These are phyloP conservation scores for Colletotrichum musicola DNA, from an alignment of 2,329 filamentous ascomycete genomes.

Conservation along the genomic window DNA sequence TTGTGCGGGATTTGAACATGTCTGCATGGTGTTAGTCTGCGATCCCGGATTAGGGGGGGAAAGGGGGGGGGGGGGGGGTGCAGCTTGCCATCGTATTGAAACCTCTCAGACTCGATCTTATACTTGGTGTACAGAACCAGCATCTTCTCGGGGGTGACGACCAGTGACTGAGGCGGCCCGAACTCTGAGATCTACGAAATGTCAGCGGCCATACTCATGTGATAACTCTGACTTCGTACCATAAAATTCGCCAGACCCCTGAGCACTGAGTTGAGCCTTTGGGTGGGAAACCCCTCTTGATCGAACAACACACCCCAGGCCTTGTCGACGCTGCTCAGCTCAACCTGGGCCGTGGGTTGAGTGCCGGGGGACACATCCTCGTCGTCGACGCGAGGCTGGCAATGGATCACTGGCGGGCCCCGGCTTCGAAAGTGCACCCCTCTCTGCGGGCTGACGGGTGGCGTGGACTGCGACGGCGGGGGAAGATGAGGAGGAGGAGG, in stretches of 20 bases:
- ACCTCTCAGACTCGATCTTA: conserved; percentile 72
- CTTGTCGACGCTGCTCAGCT: conserved; percentile 73
- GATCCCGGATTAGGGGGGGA: too few species aligned
- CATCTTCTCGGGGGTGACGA: conserved; percentile 83
- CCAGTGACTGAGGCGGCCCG: conserved; percentile 56
- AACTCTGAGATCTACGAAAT: conserved; percentile 47
- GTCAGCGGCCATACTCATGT: not conserved
- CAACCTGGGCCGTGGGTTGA: conserved; percentile 40
- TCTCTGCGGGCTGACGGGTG: conserved; percentile 24
- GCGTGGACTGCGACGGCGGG: conserved; percentile 2
- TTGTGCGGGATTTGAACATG: conserved; percentile 62
- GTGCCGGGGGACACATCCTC: conserved; percentile 9
- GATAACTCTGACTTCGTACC: conserved; percentile 58
- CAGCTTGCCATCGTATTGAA: conserved; percentile 74
- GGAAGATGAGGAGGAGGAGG: not conserved
- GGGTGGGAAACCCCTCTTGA: conserved; percentile 73
- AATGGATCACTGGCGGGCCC: conserved; percentile 29
- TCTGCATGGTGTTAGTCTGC: conserved; percentile 48
- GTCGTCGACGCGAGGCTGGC: conserved; percentile 12
- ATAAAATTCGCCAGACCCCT: conserved; percentile 80
- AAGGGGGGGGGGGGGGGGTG: conserved; percentile 4
- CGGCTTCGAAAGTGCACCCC: conserved; percentile 30
- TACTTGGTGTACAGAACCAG: conserved; percentile 78
- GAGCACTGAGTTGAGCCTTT: conserved; percentile 77
- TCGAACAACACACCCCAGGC: conserved; percentile 85